These are phyloP conservation scores for Ashbya aceris DNA, from an alignment of 1,139 yeast species.

Conservation along the genomic window DNA sequence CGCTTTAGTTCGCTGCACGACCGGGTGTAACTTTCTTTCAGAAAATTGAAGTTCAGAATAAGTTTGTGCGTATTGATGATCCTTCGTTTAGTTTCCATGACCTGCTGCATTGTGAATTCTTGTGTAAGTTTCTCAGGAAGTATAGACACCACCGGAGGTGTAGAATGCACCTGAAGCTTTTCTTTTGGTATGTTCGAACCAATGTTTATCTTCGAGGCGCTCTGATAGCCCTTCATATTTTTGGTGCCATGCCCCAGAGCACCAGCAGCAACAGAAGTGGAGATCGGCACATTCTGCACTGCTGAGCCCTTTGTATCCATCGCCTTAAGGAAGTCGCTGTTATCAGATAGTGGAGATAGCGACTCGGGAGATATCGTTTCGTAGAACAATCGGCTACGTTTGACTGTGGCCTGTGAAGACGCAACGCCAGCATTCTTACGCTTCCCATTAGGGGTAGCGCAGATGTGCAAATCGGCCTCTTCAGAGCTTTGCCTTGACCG, in stretches of 20 bases:
- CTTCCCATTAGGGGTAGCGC: neutral
- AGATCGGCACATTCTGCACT: neutral
- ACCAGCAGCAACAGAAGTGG: neutral
- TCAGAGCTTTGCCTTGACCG: neutral
- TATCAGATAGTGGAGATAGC: constrained; percentile 18
- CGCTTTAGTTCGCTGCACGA: constrained; percentile 29
- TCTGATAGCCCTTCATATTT: constrained; percentile 4
- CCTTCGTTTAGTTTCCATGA: constrained; percentile 25
- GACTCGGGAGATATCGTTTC: constrained; percentile 16
- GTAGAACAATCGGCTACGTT: constrained; percentile 3
- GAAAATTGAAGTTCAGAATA: constrained; percentile 25
- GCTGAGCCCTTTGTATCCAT: neutral
- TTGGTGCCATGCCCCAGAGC: constrained; percentile 3
- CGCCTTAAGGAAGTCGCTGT: constrained; percentile 4
- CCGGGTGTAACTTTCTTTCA: constrained; percentile 28
- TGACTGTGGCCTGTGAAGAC: neutral
- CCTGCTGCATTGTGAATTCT: constrained; percentile 18
- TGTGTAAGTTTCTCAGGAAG: constrained; percentile 10
- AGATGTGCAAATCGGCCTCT: neutral
- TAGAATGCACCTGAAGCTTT: constrained; percentile 13
- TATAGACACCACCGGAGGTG: constrained; percentile 7
- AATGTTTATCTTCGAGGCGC: neutral
- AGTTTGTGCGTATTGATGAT: constrained; percentile 28
- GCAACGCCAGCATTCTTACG: constrained; percentile 6
- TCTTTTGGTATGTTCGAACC: constrained; percentile 1